Conservation (phyloP, 2,329 filamentous ascomycete genomes). For the Plenodomus biglobosus region DNA sequence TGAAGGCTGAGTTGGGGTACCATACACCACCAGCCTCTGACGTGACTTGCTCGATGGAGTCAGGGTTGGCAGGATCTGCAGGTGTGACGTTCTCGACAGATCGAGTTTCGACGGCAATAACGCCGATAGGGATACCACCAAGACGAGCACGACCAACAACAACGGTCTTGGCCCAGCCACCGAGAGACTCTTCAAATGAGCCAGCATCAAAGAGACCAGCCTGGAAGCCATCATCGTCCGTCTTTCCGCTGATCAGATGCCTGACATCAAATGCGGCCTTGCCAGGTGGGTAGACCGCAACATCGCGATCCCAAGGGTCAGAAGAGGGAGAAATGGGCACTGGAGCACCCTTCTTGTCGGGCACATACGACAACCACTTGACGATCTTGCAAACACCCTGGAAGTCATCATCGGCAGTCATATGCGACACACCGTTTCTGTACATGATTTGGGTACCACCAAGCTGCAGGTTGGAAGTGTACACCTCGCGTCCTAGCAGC, state of each 20-base stretch:
- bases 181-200: conserved; percentile 95
- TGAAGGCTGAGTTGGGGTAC: conserved; percentile 99
- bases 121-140: conserved; percentile 96
- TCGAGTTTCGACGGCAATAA: conserved; percentile 94
- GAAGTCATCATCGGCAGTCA: conserved; percentile 97
- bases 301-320: conserved; percentile 90
- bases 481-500: conserved; percentile 94
- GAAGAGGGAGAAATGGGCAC: conserved; percentile 86
- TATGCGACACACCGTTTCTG: conserved; percentile 98
- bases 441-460: conserved; percentile 99
- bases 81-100: conserved; percentile 96
- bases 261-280: conserved; percentile 90
- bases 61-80: conserved; percentile 95
- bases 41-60: conserved; percentile 92
- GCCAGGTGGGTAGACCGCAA: conserved; percentile 76
- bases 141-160: conserved; percentile 95
- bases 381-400: conserved; percentile 97
- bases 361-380: conserved; percentile 96
- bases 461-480: conserved; percentile 97
- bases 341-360: conserved; percentile 89
- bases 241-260: conserved; percentile 87
- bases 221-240: conserved; percentile 82
- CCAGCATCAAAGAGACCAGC: conserved; percentile 93
- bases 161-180: conserved; percentile 95
- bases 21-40: conserved; percentile 98